A percentile compares a stretch with the other conserved stretches of the same genome.
Conservation (phyloP, 257 asterid genomes). For the Lantana camara region DNA sequence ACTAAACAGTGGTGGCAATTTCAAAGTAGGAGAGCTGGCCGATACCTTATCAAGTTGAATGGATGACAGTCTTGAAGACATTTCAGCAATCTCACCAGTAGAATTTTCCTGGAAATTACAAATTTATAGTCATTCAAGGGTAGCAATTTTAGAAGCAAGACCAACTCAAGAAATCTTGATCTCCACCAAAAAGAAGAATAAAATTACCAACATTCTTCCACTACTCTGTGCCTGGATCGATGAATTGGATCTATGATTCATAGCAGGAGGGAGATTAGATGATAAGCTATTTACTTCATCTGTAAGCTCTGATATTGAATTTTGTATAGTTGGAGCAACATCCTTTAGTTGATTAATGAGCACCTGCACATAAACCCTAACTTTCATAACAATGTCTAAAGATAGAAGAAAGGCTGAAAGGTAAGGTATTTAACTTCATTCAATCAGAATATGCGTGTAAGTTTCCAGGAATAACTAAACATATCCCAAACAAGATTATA, state of each 20-base stretch:
- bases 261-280: slow-evolving; percentile 59
- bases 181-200: not conserved
- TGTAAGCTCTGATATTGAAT: slow-evolving; percentile 78
- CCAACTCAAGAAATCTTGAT: slow-evolving; percentile 9
- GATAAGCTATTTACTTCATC: slow-evolving; percentile 86
- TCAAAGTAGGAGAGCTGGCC: slow-evolving; percentile 78
- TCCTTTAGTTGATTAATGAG: slow-evolving; percentile 96
- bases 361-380: slow-evolving; percentile 58
- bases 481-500: not conserved
- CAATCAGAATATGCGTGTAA: slow-evolving; percentile 19
- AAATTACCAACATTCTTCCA: slow-evolving; percentile 68
- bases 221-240: slow-evolving; percentile 75
- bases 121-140: slow-evolving; percentile 6
- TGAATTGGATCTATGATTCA: slow-evolving; percentile 56
- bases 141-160: slow-evolving; percentile 27
- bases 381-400: slow-evolving; percentile 9
- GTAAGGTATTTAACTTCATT: slow-evolving; percentile 20
- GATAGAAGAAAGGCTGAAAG: slow-evolving; percentile 12
- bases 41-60: slow-evolving; percentile 79
- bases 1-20: slow-evolving; percentile 95
- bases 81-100: slow-evolving; percentile 66
- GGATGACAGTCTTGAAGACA: slow-evolving; percentile 75
- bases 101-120: slow-evolving; percentile 62
- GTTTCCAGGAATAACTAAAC: slow-evolving; percentile 19
- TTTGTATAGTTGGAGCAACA: slow-evolving; percentile 92